Percentiles rank a stretch among this genome's conserved stretches.
Conservation (phyloP, 2,329 filamentous ascomycete species). For the Microdochium trichocladiopsis region DNA sequence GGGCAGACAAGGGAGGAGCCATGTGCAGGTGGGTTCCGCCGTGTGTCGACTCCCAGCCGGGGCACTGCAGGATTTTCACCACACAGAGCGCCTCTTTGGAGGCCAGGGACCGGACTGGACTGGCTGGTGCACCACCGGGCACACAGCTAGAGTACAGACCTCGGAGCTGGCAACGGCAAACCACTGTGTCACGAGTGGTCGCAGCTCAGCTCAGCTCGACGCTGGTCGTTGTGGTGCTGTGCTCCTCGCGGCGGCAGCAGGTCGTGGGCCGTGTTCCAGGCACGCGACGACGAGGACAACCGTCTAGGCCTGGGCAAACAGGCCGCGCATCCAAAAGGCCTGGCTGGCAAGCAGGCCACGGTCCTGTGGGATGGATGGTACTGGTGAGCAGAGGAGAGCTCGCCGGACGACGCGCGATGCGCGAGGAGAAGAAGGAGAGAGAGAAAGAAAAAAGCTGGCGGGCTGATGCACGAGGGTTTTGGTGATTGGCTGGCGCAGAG, state of each 20-base stretch:
- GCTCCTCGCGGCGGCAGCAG: not conserved
- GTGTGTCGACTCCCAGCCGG: not conserved
- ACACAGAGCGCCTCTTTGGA: no score
- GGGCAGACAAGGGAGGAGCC: constrained; percentile 27
- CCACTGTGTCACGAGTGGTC: not conserved
- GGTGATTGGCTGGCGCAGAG: not conserved
- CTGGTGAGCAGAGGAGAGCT: not conserved
- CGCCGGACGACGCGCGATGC: not conserved
- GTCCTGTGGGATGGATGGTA: not conserved
- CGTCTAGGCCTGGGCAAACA: not conserved
- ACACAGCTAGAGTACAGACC: not conserved
- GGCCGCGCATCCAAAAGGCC: not conserved
- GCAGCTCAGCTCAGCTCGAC: no score
- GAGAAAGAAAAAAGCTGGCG: not conserved
- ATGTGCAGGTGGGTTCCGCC: not conserved
- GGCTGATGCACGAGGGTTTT: not conserved
- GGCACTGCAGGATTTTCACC: not conserved
- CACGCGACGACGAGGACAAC: not conserved
- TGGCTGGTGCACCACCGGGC: no score
- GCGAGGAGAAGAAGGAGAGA: not conserved
- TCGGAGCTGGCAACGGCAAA: not conserved
- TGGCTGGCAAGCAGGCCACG: not conserved
- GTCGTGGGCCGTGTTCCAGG: not conserved
- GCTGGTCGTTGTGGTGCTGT: no score
- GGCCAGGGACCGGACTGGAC: no score